Evolutionary conservation across 1,284 basidiomycete genomes (phyloP).

Genomic region (Kalmanozyma brasiliensis): DNA sequence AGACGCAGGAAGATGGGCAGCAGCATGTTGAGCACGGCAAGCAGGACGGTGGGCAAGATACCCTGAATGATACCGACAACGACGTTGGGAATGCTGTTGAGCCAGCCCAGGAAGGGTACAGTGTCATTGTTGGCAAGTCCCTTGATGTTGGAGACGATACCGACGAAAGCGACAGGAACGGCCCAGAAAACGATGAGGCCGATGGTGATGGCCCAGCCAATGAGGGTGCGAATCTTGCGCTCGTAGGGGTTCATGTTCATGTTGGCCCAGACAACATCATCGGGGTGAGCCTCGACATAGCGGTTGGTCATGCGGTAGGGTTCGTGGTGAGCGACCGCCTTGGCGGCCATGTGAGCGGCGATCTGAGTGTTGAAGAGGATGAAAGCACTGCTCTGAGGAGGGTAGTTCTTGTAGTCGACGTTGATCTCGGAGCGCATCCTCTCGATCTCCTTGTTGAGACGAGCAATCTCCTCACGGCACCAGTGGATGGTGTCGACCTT

Average conservation of each 20-base stretch:
- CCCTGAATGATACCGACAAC: slow-evolving; percentile 79
- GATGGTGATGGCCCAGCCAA: slow-evolving; percentile 72
- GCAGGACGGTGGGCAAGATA: slow-evolving; percentile 82
- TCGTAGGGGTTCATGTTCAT: slow-evolving; percentile 89
- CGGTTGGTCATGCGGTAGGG: slow-evolving; percentile 61
- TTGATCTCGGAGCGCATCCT: slow-evolving; percentile 75
- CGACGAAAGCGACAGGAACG: slow-evolving; percentile 76
- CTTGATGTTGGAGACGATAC: slow-evolving; percentile 82
- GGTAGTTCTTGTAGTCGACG: slow-evolving; percentile 71
- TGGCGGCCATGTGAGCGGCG: slow-evolving; percentile 70
- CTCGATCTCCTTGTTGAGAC: slow-evolving; percentile 72
- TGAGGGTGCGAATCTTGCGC: slow-evolving; percentile 73
- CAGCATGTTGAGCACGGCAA: slow-evolving; percentile 90
- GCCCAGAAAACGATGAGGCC: slow-evolving; percentile 77
- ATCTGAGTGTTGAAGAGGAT: slow-evolving; percentile 93
- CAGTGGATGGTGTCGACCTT: slow-evolving; percentile 87
- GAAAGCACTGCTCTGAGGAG: slow-evolving; percentile 75
- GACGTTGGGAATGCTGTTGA: slow-evolving; percentile 73
- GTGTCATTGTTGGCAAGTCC: slow-evolving; percentile 74
- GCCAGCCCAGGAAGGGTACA: slow-evolving; percentile 82
- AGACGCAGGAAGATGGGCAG: slow-evolving; percentile 86
- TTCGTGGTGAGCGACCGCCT: slow-evolving; percentile 53
- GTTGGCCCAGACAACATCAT: slow-evolving; percentile 90
- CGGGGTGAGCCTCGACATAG: slow-evolving; percentile 59
- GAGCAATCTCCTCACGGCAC: slow-evolving; percentile 75